A percentile compares a stretch with the other conserved stretches of the same genome.
These are phyloP conservation scores for Uncinocarpus reesii DNA, from an alignment of 2,329 filamentous ascomycete genomes.

Conservation along the genomic window DNA sequence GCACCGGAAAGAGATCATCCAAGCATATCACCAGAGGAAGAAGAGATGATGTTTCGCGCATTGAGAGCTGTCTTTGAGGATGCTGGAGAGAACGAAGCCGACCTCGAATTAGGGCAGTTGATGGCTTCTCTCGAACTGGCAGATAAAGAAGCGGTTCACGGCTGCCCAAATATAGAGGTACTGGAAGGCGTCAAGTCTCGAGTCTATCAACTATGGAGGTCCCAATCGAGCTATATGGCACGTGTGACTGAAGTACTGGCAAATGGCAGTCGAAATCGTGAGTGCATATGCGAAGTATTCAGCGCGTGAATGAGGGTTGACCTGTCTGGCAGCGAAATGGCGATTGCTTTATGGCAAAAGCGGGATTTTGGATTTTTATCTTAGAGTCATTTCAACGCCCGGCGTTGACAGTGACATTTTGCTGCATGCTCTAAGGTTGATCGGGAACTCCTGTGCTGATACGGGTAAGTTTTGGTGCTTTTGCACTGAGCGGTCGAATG, in stretches of 20 bases:
- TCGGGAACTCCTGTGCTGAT: constrained; percentile 40
- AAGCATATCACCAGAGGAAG: constrained; percentile 22
- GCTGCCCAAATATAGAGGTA: constrained; percentile 18
- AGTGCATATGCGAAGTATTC: constrained; percentile 18
- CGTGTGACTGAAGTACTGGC: constrained; percentile 32
- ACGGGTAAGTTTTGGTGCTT: constrained; percentile 37
- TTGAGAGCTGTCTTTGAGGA: constrained; percentile 26
- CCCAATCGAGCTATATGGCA: constrained; percentile 27
- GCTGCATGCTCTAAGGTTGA: constrained; percentile 34
- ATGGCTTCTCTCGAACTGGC: constrained; percentile 24
- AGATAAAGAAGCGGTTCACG: constrained; percentile 22
- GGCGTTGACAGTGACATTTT: constrained; percentile 25
- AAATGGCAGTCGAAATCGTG: constrained; percentile 36
- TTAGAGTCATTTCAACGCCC: constrained; percentile 28
- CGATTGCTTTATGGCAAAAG: constrained; percentile 31
- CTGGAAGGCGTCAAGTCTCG: constrained; percentile 24
- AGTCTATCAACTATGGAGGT: constrained; percentile 30
- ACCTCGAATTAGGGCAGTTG: constrained; percentile 24
- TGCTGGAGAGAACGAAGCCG: constrained; percentile 19
- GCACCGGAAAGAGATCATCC: constrained; percentile 17
- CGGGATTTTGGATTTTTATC: constrained; percentile 35
- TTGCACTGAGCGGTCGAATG: constrained; percentile 36
- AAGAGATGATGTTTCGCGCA: constrained; percentile 28
- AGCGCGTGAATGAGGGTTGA: neutral
- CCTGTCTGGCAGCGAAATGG: constrained; percentile 29